Percentiles rank a stretch among this genome's conserved stretches.
Evolutionary conservation across 192 early-diverging fungal species (phyloP).

Genomic region (Lunasporangiospora selenospora): DNA sequence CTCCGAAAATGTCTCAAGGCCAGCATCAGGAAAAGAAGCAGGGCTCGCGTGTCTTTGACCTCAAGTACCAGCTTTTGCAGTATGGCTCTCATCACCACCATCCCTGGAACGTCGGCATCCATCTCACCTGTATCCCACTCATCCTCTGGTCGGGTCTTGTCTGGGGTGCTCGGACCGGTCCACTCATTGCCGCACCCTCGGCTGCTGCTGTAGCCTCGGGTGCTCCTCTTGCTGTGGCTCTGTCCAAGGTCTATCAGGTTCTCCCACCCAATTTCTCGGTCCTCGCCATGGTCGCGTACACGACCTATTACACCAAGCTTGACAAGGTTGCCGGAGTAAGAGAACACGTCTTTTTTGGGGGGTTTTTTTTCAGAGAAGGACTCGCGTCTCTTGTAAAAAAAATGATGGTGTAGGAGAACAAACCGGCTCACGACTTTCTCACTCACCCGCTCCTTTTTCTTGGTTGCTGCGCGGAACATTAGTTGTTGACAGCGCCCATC

Average conservation of each 20-base stretch:
- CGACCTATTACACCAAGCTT: constrained; percentile 79
- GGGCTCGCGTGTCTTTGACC: constrained; percentile 68
- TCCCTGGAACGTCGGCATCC: constrained; percentile 79
- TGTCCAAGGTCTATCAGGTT: constrained; percentile 44
- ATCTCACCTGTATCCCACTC: constrained; percentile 90
- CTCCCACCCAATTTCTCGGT: constrained; percentile 62
- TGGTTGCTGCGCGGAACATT: neutral
- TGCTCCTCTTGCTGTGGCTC: constrained; percentile 31
- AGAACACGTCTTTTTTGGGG: constrained; percentile 21
- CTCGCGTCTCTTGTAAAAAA: constrained; percentile 11
- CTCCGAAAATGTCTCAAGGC: neutral
- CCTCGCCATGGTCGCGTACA: constrained; percentile 62
- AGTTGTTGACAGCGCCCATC: constrained; percentile 64
- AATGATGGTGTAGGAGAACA: neutral
- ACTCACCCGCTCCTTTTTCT: neutral
- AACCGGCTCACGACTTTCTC: neutral
- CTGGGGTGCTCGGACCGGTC: constrained; percentile 54
- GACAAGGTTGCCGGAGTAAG: constrained; percentile 74
- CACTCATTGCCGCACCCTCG: constrained; percentile 50
- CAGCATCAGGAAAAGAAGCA: neutral
- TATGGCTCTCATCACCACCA: constrained; percentile 88
- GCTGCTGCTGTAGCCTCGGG: constrained; percentile 43
- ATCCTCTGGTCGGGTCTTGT: constrained; percentile 86
- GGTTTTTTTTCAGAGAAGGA: constrained; percentile 10
- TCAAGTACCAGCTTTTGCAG: constrained; percentile 78